Base-by-base conservation (phyloP, 208 protist genomes). In the Eutreptiella sp. region DNA sequence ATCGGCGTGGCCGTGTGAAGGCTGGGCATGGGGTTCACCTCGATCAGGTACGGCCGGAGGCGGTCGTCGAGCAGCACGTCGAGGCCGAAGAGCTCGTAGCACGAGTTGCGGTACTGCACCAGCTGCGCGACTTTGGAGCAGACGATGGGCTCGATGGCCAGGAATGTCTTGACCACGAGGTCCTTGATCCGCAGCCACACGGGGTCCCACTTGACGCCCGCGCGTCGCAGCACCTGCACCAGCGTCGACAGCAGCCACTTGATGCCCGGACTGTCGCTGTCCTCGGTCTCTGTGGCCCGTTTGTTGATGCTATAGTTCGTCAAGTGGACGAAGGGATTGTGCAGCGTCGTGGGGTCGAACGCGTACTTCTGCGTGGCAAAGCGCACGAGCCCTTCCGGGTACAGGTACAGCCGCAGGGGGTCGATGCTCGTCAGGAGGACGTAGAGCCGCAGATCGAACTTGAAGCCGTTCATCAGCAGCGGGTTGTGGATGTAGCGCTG, bases 381-480 rank as follows among this genome's bases (percentile, higher is more conserved):
- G 26, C 89, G 83, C 28, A 88, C 87, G 4, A 94, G 70, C 0
- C 89, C 89, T 54, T 95, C 87, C 16, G 66, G 21, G 64, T 86
- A 92, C 0, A 92, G 39, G 46, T 90, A 94, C 11, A 80, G 27
- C 0, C 80, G 74, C 14, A 93, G 63, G 9, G 89, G 89, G 38
- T 70, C 60, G 62, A 80, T 85, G 19, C 71, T 82, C 3, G 89
- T 94, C 41, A 93, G 79, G 27, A 88, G 72, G 5, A 90, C 84
- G 66, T 94, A 94, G 4, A 94, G 61, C 1, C 89, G 85, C 23
- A 94, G 72, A 53, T 94, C 89, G 54, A 91, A 91, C 70, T 94
- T 94, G 71, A 87, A 84, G 1, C 84, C 84, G 21, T 89, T 53
- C 41, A 90, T 53, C 14, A 90, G 53, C 19, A 84, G 75, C 5